Conservation (phyloP, 371 early-diverging fungal species). For the Mucor plumbeus region DNA sequence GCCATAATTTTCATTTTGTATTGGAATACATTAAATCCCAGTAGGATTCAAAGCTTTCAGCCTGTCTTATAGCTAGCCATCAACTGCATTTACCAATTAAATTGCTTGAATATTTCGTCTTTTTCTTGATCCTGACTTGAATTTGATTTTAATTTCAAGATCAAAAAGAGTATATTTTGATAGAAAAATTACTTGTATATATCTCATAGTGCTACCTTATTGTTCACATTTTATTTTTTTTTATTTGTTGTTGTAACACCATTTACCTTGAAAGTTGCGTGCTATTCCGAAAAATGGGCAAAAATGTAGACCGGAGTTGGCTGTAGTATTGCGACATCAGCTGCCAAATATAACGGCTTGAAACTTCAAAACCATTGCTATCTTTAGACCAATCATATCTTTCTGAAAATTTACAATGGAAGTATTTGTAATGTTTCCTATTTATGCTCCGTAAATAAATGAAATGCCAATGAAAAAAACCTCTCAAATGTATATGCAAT, state of each 20-base stretch:
- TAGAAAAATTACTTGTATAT: not conserved
- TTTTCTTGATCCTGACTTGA: slow-evolving; percentile 2
- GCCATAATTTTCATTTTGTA: slow-evolving; percentile 12
- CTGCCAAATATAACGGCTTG: not conserved
- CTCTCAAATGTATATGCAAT: not conserved
- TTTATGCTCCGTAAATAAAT: not conserved
- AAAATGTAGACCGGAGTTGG: not conserved
- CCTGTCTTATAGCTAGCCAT: not conserved
- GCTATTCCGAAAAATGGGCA: not conserved
- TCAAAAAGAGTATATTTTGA: not conserved
- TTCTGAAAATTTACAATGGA: not conserved
- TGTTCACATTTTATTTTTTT: not conserved
- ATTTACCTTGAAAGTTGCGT: not conserved
- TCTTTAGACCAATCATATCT: not conserved
- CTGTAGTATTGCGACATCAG: not conserved
- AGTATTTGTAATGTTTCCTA: not conserved
- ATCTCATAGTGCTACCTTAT: not conserved
- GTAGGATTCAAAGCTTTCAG: not conserved
- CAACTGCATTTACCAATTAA: not conserved
- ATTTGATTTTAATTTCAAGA: not conserved
- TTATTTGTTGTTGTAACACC: not conserved
- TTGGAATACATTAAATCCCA: slow-evolving; percentile 4
- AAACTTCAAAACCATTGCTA: not conserved
- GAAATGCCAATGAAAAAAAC: too few species aligned
- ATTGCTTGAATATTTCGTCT: slow-evolving; percentile 8